Base-by-base conservation (phyloP, 805 yeast species). In the Metschnikowia henanensis region DNA sequence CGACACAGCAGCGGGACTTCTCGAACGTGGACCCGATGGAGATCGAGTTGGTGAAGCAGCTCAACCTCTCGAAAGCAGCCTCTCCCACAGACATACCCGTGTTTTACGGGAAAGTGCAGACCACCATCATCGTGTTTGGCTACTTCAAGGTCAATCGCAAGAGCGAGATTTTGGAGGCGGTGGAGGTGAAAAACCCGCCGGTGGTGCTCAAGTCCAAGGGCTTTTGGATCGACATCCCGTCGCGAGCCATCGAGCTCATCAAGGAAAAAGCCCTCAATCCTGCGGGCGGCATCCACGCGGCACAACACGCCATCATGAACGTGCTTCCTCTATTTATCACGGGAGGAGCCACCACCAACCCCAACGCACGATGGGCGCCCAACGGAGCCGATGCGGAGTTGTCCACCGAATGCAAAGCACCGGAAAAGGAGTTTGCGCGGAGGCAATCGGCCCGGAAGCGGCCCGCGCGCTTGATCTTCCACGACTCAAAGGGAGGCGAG, bases 251-350 rank as follows among this genome's bases (percentile, higher is more conserved):
- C 12, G 81, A 80, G 1, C 47, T 81, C 2, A 70, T 92, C 25
- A 65, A 71, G 3, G 62, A 59, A 3, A 88, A 89, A 51, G 55
- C 70, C 2, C 65, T 94, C 35, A 85, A 79, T 45, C 68, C 83
- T 2, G 92, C 98, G 0, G 99, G 87, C 5, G 95, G 94, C 0
- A 87, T 94, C n/a, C 99, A 94, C 66, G 97, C 95, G 2, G 95
- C 96, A 0, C 92, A 90, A 52, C 99, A 94, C 68, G 89, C 89
- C 0, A 67, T 94, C 1, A 83, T 94, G 76, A 83, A 87, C 36
- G 74, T 87, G 46, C 60, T 91, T 21, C 95, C 97, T 0, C 62
- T 83, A 21, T 83, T 79, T 46, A 80, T 90, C 4, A 80, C 81
- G 10, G 81, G 87, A 15, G 87, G 88, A 0, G 75, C 79, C 4